Evolutionary conservation across 345 rosid genomes (phyloP), one percentile per base, ranked within the genome.

Genomic region (Bruguiera gymnorhiza): DNA sequence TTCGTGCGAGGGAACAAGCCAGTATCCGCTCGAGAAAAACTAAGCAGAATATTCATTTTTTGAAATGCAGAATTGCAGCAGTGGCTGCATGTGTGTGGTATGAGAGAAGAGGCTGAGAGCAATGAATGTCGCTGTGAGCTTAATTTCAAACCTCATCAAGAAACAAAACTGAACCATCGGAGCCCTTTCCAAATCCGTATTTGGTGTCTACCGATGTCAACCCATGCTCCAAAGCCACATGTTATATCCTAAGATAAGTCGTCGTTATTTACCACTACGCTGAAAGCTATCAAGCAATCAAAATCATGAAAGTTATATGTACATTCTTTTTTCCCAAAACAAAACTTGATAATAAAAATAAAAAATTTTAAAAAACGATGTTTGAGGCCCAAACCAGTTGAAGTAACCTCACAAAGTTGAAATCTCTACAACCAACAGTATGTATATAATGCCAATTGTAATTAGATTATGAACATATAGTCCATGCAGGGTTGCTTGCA

Each of bases 181-280:
- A 76, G 61, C 69, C 79, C 81, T 68, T 88, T 75, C 97, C 98
- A 84, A 94, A 94, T 77, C 92, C 98, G 69, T 91, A 94, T 76
- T 94, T 89, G 59, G 97, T 94, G 81, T 94, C 97, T 30, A 89
- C 96, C 60, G 91, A 81, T 74, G 88, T 81, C 62, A 89, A 84
- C 75, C 96, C 97, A 86, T 87, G 93, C 68, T 87, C 97, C 66
- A 80, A 84, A 76, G 97, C 97, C 13, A 88, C 82, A 6, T 54
- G 76, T 97, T 91, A 84, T 78, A 81, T 65, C 62, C 72, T 65
- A 68, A 69, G 70, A 70, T 13, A 20, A 18, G 39, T 30, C 43
- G 67, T 53, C 31, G 63, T 51, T 26, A 43, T 3, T 59, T 36
- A 58, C 1, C 19, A 54, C 3, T 31, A 46, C 10, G 31, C 29